Evolutionary conservation across 2,329 filamentous ascomycete species (phyloP).

Genomic region (Ampelomyces quisqualis): DNA sequence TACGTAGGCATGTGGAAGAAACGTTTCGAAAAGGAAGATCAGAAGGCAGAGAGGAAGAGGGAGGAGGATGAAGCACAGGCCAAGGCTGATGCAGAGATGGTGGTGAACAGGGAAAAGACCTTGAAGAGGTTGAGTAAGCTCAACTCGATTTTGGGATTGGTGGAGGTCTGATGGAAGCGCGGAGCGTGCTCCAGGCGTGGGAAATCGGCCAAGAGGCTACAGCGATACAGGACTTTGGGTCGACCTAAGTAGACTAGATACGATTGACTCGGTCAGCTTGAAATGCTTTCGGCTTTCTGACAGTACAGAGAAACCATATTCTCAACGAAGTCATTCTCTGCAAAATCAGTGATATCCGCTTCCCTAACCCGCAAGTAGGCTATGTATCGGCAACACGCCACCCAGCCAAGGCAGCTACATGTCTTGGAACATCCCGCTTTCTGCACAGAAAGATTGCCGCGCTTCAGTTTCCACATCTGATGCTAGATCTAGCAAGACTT

Average conservation of each 20-base stretch:
- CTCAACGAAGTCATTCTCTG: too few relatives aligned
- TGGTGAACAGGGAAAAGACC: slow-evolving; percentile 5
- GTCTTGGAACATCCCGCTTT: slow-evolving; percentile 6
- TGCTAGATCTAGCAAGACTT: too few relatives aligned
- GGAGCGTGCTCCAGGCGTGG: too few relatives aligned
- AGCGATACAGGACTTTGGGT: too few relatives aligned
- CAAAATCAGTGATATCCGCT: not conserved
- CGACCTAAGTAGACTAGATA: too few relatives aligned
- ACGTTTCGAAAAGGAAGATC: slow-evolving; percentile 24
- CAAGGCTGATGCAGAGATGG: slow-evolving; percentile 6
- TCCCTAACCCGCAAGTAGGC: slow-evolving; percentile 3
- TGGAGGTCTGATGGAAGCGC: slow-evolving; percentile 1
- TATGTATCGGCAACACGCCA: slow-evolving; percentile 6
- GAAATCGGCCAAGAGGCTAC: too few relatives aligned
- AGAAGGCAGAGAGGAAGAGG: slow-evolving; percentile 8
- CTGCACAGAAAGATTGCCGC: too few relatives aligned
- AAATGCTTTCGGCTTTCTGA: too few relatives aligned
- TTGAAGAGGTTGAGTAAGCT: slow-evolving; percentile 7
- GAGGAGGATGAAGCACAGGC: not conserved
- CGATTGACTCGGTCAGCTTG: too few relatives aligned
- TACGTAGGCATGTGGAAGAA: slow-evolving; percentile 28
- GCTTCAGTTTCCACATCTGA: too few relatives aligned
- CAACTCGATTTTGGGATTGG: slow-evolving; percentile 5
- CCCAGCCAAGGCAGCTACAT: slow-evolving; percentile 1
- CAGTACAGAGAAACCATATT: too few relatives aligned